phyloP scores from a whole-genome alignment of 2,329 filamentous ascomycete species.

The Colletotrichum musicola region DNA sequence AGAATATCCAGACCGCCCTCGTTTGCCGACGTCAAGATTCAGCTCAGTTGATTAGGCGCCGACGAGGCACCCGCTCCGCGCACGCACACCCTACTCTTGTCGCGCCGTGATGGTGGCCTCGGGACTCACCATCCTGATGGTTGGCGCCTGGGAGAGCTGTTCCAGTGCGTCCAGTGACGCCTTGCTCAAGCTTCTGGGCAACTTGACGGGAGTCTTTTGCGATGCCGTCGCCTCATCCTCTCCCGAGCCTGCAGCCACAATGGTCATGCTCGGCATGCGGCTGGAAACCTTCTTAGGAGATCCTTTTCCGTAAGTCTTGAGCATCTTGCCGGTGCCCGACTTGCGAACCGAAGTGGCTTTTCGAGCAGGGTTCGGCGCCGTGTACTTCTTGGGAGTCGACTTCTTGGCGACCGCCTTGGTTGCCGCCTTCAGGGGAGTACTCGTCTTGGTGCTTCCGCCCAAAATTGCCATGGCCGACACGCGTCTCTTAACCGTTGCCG shows the following conservation, averaged over 20 bases:
- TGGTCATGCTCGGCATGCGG: constrained; percentile 37
- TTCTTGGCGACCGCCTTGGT: constrained; percentile 33
- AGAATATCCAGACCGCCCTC: constrained; percentile 30
- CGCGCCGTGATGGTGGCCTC: constrained; percentile 37
- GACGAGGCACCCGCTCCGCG: not conserved
- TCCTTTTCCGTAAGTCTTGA: constrained; percentile 39
- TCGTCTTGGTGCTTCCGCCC: constrained; percentile 30
- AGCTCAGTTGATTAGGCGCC: constrained; percentile 5
- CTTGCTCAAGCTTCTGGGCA: constrained; percentile 36
- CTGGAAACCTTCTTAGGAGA: constrained; percentile 35
- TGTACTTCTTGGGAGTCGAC: constrained; percentile 35
- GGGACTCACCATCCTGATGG: constrained; percentile 38
- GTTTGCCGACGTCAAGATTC: constrained; percentile 36
- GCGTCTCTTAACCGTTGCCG: constrained; percentile 50
- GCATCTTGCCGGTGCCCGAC: constrained; percentile 38
- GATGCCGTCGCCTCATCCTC: constrained; percentile 6
- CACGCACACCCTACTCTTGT: constrained; percentile 16
- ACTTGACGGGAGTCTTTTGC: constrained; percentile 15
- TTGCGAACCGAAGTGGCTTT: constrained; percentile 37
- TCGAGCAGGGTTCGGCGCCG: constrained; percentile 33
- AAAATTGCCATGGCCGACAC: constrained; percentile 48
- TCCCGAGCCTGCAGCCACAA: constrained; percentile 32
- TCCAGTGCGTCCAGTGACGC: constrained; percentile 39
- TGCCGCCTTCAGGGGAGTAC: constrained; percentile 23
- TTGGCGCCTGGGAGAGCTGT: constrained; percentile 32